Conservation (phyloP, 176 grass and related monocot genomes). For the Oryza australiensis region DNA sequence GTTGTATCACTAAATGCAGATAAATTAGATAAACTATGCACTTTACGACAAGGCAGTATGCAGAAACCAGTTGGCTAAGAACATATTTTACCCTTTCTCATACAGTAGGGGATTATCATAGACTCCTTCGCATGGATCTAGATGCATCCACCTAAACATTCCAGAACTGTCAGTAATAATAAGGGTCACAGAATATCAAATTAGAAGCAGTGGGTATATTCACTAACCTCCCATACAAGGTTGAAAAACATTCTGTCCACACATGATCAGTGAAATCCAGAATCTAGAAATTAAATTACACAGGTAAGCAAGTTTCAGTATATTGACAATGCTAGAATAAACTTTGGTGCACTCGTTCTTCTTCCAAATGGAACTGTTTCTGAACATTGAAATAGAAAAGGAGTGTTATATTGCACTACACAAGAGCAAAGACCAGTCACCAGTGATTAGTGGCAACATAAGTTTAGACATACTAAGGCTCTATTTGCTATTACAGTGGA, state of each 20-base stretch:
- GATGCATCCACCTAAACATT: constrained; percentile 96
- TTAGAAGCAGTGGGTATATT: constrained; percentile 22
- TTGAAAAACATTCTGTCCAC: constrained; percentile 94
- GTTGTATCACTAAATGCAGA: constrained; percentile 37
- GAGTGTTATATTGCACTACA: constrained; percentile 20
- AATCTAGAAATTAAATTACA: constrained; percentile 59
- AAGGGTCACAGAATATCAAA: constrained; percentile 23
- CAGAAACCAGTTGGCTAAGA: constrained; percentile 27
- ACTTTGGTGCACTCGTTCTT: not conserved
- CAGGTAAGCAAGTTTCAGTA: constrained; percentile 18
- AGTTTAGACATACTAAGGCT: not conserved
- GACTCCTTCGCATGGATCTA: constrained; percentile 93
- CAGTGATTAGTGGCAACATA: not conserved
- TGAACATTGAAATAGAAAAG: not conserved
- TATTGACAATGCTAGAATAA: constrained; percentile 18
- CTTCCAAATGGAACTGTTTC: not conserved
- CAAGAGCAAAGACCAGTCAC: constrained; percentile 25
- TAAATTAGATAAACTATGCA: constrained; percentile 28
- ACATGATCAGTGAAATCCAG: constrained; percentile 97
- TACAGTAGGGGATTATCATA: constrained; percentile 95
- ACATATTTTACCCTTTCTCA: constrained; percentile 75
- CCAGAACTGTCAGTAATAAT: constrained; percentile 38
- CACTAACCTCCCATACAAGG: constrained; percentile 72
- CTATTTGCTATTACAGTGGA: not conserved
- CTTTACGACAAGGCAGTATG: constrained; percentile 30